Percentiles rank a stretch among this genome's conserved stretches.
Conservation (phyloP, 768 basidiomycete species). For the Tephrocybe sp. region DNA sequence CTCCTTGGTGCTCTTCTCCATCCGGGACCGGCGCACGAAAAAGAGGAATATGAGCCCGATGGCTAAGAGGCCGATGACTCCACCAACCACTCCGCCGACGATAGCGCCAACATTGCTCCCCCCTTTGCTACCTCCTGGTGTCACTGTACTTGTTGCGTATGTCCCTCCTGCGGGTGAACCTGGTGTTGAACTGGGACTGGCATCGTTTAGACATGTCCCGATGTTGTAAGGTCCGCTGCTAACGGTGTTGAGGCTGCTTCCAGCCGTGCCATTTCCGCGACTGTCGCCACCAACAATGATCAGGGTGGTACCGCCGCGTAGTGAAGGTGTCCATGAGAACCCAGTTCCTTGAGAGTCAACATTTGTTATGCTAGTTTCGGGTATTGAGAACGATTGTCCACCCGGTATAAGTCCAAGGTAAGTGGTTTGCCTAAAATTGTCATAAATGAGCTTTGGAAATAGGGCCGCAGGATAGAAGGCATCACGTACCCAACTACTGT, state of each 20-base stretch:
- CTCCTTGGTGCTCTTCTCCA: slow-evolving; percentile 34
- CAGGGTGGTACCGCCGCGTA: slow-evolving; percentile 65
- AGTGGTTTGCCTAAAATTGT: slow-evolving; percentile 41
- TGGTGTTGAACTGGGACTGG: slow-evolving; percentile 75
- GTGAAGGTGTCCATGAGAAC: slow-evolving; percentile 63
- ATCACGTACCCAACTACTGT: slow-evolving; percentile 49
- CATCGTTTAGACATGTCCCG: slow-evolving; percentile 50
- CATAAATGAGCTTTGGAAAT: neutral
- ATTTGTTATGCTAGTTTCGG: slow-evolving; percentile 44
- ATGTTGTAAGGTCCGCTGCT: slow-evolving; percentile 46
- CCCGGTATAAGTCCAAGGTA: slow-evolving; percentile 79
- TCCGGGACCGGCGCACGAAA: slow-evolving; percentile 22
- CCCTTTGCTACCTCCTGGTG: slow-evolving; percentile 26
- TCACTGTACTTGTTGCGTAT: slow-evolving; percentile 55
- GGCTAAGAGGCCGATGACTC: slow-evolving; percentile 16
- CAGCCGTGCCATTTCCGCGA: slow-evolving; percentile 66
- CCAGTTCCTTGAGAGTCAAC: slow-evolving; percentile 50
- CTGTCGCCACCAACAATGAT: slow-evolving; percentile 65
- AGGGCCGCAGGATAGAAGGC: neutral
- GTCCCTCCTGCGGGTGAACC: slow-evolving; percentile 73
- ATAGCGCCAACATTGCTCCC: slow-evolving; percentile 30
- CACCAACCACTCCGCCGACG: slow-evolving; percentile 26
- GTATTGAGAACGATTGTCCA: slow-evolving; percentile 70
- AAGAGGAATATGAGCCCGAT: slow-evolving; percentile 20
- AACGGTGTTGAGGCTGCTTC: slow-evolving; percentile 59